Evolutionary conservation across 257 asterid species (phyloP).

Genomic region (Capsicum pubescens): DNA sequence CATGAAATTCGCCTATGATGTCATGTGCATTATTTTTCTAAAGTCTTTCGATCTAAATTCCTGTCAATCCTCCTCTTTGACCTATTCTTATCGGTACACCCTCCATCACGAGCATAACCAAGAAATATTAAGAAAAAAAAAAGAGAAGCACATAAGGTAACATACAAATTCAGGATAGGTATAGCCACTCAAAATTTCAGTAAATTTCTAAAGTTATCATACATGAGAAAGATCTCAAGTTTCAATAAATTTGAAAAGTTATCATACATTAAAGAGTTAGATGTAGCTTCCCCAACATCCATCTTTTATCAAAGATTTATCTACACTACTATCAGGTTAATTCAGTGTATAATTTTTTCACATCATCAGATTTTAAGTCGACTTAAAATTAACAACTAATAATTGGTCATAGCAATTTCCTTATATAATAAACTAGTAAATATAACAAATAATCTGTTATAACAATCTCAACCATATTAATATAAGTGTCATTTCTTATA

Average conservation of each 20-base stretch:
- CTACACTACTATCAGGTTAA: not conserved
- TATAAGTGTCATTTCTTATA: no score
- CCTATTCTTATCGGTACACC: fast-evolving
- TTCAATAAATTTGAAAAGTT: not conserved
- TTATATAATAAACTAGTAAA: no score
- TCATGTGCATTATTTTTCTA: not conserved
- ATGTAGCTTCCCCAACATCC: not conserved
- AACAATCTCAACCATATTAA: not conserved
- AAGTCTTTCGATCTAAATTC: not conserved
- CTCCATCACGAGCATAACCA: not conserved
- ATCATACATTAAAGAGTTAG: not conserved
- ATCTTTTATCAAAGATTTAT: not conserved
- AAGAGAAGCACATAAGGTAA: not conserved
- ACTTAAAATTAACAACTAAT: not conserved
- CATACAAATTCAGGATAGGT: not conserved
- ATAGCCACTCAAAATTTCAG: no score
- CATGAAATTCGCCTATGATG: fast-evolving
- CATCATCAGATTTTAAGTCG: no score
- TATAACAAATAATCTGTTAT: no score
- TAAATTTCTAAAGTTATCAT: not conserved
- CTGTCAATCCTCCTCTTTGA: not conserved
- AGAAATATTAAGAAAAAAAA: not conserved
- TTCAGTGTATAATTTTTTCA: not conserved
- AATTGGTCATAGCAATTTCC: no score
- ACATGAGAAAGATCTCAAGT: not conserved